Base-by-base conservation (phyloP, 768 basidiomycete genomes). In the Serendipita sp. region DNA sequence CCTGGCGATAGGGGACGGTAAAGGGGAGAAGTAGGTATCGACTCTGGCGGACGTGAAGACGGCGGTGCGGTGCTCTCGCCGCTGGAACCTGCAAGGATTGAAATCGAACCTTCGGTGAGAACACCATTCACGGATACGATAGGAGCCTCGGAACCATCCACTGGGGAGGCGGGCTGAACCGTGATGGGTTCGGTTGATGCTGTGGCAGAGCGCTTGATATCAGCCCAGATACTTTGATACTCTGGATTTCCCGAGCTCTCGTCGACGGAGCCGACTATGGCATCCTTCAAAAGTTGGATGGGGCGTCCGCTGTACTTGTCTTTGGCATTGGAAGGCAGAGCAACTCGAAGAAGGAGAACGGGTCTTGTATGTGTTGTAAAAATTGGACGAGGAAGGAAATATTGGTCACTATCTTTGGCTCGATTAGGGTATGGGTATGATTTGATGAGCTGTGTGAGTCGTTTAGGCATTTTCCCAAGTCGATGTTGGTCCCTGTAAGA, bases 361-460 rank as follows among this genome's bases (percentile, higher is more conserved):
- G 83, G 80, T 64, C 81, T 79, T 46, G 71, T 75, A 46, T 81
- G 80, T 0, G 89, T 89, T 3, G 87, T 83, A 70, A 89, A 84
- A 0, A 80, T 82, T 3, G 88, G 84, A 5, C 79, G 79, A 2
- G 85, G 76, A 15, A 88, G 76, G 38, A 86, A 76, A 67, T 76
- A 74, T 34, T 78, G 70, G 58, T 78, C 74, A 44, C 72, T 47
- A 8, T 65, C 45, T 10, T 75, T 60, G 11, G 56, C 41, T 18
- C 36, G 38, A 30, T 60, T 73, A 65, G 52, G 66, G 71, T 85
- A 89, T 3, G 88, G 88, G 68, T 90, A 91, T 32, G 81, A 73
- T 64, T 81, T 78, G 41, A 89, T 81, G 3, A 90, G 80, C 66
- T 89, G 86, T 18, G 81, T 75, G 2, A 91, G 79, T 36, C 88